A percentile compares a stretch with the other conserved stretches of the same genome.
phyloP scores from a whole-genome alignment of 768 basidiomycete genomes.

The Sarcodon sp. region DNA sequence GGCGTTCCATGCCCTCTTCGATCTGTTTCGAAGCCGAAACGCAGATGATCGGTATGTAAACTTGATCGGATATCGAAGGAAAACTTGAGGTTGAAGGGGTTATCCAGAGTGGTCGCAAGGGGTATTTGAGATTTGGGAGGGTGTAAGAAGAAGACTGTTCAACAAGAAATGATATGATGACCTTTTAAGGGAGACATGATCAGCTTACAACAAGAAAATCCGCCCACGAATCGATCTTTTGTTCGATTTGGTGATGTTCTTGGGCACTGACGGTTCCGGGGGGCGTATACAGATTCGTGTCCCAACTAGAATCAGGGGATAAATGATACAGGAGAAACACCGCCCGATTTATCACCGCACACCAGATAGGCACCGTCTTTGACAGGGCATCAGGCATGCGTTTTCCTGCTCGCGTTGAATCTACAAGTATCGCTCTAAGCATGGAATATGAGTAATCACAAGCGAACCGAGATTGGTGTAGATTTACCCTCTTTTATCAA shows the following conservation, averaged over 20 bases:
- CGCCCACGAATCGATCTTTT: conserved; percentile 55
- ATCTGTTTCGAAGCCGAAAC: conserved; percentile 75
- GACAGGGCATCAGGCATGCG: conserved; percentile 73
- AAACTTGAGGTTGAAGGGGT: conserved; percentile 54
- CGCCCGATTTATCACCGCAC: conserved; percentile 72
- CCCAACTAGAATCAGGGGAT: conserved; percentile 27
- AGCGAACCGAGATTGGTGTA: background rate
- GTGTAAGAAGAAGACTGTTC: conserved; percentile 60
- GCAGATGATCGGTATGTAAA: conserved; percentile 66
- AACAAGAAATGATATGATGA: background rate
- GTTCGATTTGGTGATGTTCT: conserved; percentile 74
- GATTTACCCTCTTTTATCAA: conserved; percentile 45
- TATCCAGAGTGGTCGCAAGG: conserved; percentile 82
- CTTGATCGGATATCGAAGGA: conserved; percentile 16
- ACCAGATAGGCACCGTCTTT: conserved; percentile 85
- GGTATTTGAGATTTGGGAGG: conserved; percentile 43
- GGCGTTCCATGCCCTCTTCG: conserved; percentile 44
- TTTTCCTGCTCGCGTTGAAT: conserved; percentile 89
- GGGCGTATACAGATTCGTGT: conserved; percentile 54
- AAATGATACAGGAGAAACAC: conserved; percentile 18
- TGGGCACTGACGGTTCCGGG: conserved; percentile 53
- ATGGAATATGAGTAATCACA: background rate
- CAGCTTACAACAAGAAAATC: conserved; percentile 41
- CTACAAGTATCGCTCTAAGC: conserved; percentile 68
- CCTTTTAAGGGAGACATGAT: background rate